A percentile compares a stretch with the other conserved stretches of the same genome.
Evolutionary conservation across 139 green algal species (phyloP).

Genomic region (Eudorina sp.): DNA sequence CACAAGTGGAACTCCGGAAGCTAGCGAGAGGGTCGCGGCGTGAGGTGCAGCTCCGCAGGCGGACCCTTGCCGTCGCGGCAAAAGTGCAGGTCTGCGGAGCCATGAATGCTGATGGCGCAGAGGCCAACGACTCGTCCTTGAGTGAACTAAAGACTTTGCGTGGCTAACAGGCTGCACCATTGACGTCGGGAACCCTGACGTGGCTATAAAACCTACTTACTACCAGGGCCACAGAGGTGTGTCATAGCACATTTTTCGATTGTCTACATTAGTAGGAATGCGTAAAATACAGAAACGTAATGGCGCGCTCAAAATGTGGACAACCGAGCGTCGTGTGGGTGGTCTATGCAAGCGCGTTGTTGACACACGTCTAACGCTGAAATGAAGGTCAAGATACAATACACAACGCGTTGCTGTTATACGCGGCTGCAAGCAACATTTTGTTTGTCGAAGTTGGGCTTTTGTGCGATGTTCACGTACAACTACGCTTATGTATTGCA

Average conservation of each 20-base stretch:
- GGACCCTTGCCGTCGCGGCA: background rate
- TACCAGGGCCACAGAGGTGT: background rate
- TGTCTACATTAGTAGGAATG: background rate
- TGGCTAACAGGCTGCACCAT: background rate
- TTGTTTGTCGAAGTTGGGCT: background rate
- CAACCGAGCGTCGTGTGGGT: background rate
- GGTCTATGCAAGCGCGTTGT: background rate
- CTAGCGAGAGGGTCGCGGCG: background rate
- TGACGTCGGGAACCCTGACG: background rate
- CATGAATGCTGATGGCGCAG: background rate
- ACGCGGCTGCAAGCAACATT: background rate
- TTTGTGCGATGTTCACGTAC: no score
- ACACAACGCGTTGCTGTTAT: background rate
- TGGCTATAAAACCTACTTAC: constrained; percentile 26
- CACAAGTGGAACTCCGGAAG: background rate
- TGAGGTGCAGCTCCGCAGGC: background rate
- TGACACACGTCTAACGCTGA: no score
- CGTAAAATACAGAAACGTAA: background rate
- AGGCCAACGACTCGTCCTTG: background rate
- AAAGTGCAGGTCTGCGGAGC: background rate
- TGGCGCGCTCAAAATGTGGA: no score
- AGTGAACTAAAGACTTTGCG: background rate
- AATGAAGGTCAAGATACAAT: no score
- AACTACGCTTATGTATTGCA: no score
- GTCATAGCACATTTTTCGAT: background rate